These are phyloP conservation scores for Leptodermis oblonga DNA, from an alignment of 257 asterid genomes.

Conservation along the genomic window DNA sequence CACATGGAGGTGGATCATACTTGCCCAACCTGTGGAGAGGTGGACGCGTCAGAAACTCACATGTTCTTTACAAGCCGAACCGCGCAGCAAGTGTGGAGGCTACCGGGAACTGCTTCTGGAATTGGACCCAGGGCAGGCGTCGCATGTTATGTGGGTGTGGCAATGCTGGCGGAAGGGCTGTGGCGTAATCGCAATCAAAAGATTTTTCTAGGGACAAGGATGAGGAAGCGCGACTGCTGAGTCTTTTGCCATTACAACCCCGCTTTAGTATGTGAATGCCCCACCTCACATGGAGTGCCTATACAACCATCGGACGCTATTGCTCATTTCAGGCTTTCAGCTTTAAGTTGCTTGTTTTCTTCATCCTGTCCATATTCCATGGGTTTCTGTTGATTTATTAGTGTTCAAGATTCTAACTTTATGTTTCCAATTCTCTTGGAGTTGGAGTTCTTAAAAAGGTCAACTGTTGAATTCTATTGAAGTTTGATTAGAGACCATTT, in stretches of 20 bases:
- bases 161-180: too few species aligned
- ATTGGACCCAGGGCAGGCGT: too few species aligned
- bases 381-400: neutral
- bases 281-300: constrained; percentile 99
- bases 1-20: too few species aligned
- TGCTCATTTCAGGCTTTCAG: constrained; percentile 79
- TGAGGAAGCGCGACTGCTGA: constrained; percentile 31
- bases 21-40: too few species aligned
- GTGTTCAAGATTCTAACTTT: neutral
- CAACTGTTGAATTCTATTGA: neutral
- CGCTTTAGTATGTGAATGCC: constrained; percentile 95
- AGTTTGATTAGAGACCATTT: too few species aligned
- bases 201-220: too few species aligned
- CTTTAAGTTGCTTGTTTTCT: neutral
- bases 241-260: constrained; percentile 78
- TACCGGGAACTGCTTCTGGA: too few species aligned
- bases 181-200: too few species aligned
- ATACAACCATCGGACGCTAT: constrained; percentile 90
- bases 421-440: neutral
- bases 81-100: too few species aligned
- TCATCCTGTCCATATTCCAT: neutral
- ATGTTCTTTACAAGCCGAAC: too few species aligned
- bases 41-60: too few species aligned
- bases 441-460: neutral
- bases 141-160: too few species aligned